Evolutionary conservation across 1,284 basidiomycete species (phyloP), one percentile per base, ranked within the genome.

Genomic region (Macrocystidia cucumis): DNA sequence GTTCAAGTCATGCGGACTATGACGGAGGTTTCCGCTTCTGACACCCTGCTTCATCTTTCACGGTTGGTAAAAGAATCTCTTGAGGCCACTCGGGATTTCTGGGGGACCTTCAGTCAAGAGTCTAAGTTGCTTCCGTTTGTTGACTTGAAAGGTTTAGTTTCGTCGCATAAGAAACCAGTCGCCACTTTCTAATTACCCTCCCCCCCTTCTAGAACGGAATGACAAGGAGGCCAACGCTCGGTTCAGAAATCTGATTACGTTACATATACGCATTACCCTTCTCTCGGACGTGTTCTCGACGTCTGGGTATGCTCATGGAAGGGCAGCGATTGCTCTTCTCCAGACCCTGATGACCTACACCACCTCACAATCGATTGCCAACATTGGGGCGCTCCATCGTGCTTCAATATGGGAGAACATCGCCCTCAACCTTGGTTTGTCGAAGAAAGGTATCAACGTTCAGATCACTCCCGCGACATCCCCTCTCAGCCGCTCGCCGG

Each of bases 211-310:
- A 65, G 72, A 59, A 16, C 69, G 72, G 32, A 62, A 72, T 18
- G 58, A 67, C 24, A 57, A 61, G 16, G 57, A 62, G 23, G 71
- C 74, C n/a, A 90, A 90, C 50, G 53, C 60, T 16, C 63, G 67
- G 17, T 93, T 93, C 65, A 75, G 90, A 29, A 70, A 66, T 44
- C 67, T 95, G n/a, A 73, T 91, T 25, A 74, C 77, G 5, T 63
- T 96, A 14, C 79, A 90, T 46, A 80, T 86, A 24, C 77, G 89
- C 13, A 70, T 87, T 22, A 85, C 89, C 12, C 60, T 98, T 13
- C 73, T 98, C 34, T 85, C 86, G 7, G 95, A 97, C 48, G 79
- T 92, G 9, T 91, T 93, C 56, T 73, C 81, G 2, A 89, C 85
- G n/a, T 78, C 88, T 27, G 80, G 84, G 3, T 91, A 85, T 56